Evolutionary conservation across 2,329 filamentous ascomycete genomes (phyloP).

Genomic region (Exophiala xenobiotica): DNA sequence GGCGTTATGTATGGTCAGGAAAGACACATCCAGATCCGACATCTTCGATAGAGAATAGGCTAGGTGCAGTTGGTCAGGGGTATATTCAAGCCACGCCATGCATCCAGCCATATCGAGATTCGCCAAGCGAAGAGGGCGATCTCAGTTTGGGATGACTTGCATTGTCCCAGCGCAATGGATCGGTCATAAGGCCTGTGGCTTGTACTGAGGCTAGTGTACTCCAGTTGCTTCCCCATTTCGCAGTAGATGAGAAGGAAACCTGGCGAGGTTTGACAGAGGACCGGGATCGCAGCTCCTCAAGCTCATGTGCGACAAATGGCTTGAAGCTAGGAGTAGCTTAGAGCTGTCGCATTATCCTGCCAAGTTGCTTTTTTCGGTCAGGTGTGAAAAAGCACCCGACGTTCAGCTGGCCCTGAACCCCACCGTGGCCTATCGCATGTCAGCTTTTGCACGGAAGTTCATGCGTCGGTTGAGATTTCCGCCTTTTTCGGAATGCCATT

Average conservation of each 20-base stretch:
- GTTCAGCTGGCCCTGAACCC: not conserved
- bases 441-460: slow-evolving; percentile 10
- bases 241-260: too few relatives aligned
- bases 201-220: not conserved
- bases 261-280: too few relatives aligned
- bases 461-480: slow-evolving; percentile 22
- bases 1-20: too few relatives aligned
- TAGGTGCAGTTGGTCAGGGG: not conserved
- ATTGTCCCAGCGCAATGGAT: too few relatives aligned
- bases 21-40: too few relatives aligned
- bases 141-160: slow-evolving; percentile 2
- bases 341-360: too few relatives aligned
- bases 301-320: too few relatives aligned
- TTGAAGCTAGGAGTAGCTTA: too few relatives aligned
- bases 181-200: too few relatives aligned
- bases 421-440: slow-evolving; percentile 10
- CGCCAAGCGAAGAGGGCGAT: slow-evolving; percentile 12
- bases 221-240: too few relatives aligned
- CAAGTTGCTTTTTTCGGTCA: too few relatives aligned
- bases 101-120: slow-evolving; percentile 5
- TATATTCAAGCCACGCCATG: slow-evolving; percentile 11
- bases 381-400: not conserved
- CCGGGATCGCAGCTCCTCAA: too few relatives aligned
- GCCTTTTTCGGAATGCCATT: slow-evolving; percentile 12
- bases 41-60: not conserved